Evolutionary conservation across 176 grass and related monocot species (phyloP), one percentile per base, ranked within the genome.

Genomic region (Secale cereale): DNA sequence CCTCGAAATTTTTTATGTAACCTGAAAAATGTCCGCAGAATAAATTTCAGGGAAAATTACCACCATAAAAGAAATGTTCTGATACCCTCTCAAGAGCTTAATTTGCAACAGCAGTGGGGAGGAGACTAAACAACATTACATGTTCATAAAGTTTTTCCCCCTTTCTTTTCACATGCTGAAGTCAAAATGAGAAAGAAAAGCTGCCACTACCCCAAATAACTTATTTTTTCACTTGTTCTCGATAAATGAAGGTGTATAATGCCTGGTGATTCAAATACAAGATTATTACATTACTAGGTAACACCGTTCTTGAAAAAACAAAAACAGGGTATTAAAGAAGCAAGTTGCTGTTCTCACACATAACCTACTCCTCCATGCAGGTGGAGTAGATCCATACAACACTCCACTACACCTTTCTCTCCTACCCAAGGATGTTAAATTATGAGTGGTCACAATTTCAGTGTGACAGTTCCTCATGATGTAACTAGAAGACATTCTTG

Each of bases 1-100:
- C 89, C 83, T 98, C 72, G 41, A 98, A 98, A 69, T 86, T 88
- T 81, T 95, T 98, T 10, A 98, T 87, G 74, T 98, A 98, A 45
- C 96, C 96, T 98, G 78, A 25, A 50, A 62, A 83, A 70, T 23
- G 29, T 17, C 0, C 17, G 41, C 70, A 62, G 40, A 20, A 7
- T 17, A 91, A 75, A 41, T 57, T 37, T 68, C 43, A 80, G 67
- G 23, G 15, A 15, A 71, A 70, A 29, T 33, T 15, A 35, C 5
- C 15, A 19, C 8, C 5, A 1, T 10, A 22, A 23, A 82, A 70
- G 28, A 54, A 66, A 52, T 48, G 4, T 17, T 76, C 30, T 7
- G 10, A 23, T 46, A 31, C 23, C 26, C 35, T 77, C 16, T 56
- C 41, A 45, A 61, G 40, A 78, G 46, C 46, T 50, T 16, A 52